Evolutionary conservation across 2,329 filamentous ascomycete species (phyloP).

Genomic region (Huntiella bhutanensis): DNA sequence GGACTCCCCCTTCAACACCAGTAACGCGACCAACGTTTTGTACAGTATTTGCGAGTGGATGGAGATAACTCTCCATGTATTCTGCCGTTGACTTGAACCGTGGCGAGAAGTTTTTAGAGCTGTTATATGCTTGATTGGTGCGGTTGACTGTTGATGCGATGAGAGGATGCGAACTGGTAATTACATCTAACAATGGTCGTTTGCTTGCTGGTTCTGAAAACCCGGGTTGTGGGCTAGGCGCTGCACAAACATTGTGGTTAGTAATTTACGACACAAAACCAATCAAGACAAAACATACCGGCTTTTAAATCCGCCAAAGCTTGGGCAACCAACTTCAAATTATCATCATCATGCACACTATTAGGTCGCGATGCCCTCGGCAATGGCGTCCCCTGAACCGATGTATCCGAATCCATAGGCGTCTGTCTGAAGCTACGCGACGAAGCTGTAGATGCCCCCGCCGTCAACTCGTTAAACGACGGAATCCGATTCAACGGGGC

Average conservation of each 20-base stretch:
- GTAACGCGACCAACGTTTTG: constrained; percentile 68
- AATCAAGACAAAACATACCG: constrained; percentile 1
- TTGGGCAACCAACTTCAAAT: constrained; percentile 10
- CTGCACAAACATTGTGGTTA: constrained; percentile 3
- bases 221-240: constrained; percentile 8
- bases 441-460: constrained; percentile 7
- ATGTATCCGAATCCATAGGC: constrained; percentile 11
- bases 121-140: constrained; percentile 69
- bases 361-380: constrained; percentile 7
- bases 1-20: constrained; percentile 69
- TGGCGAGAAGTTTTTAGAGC: constrained; percentile 78
- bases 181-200: constrained; percentile 68
- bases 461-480: constrained; percentile 5
- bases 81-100: constrained; percentile 78
- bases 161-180: constrained; percentile 75
- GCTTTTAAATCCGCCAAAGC: constrained; percentile 11
- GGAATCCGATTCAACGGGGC: constrained; percentile 5
- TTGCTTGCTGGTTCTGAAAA: constrained; percentile 4
- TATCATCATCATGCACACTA: constrained; percentile 10
- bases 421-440: constrained; percentile 8
- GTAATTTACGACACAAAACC: neutral
- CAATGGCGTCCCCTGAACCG: constrained; percentile 8
- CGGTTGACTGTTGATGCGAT: constrained; percentile 70
- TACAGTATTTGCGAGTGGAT: constrained; percentile 71
- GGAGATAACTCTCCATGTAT: constrained; percentile 75